phyloP scores from a whole-genome alignment of 257 asterid genomes.

The Ehretia macrophylla region DNA sequence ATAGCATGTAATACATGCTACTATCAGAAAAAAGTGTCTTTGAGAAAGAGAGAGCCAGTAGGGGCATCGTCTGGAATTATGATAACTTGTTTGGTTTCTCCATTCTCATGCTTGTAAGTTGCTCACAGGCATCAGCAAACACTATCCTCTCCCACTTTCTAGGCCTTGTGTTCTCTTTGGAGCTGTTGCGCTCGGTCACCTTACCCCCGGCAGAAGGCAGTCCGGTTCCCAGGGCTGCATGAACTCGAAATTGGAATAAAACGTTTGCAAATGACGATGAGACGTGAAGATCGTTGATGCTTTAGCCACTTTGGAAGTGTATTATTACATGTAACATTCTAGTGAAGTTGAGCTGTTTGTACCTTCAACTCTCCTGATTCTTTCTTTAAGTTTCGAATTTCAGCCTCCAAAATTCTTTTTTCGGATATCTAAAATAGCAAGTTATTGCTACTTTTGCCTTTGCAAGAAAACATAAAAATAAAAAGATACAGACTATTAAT shows the following conservation, averaged over 20 bases:
- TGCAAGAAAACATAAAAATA: too few species aligned
- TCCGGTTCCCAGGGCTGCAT: slow-evolving; percentile 60
- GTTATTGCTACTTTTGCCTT: too few species aligned
- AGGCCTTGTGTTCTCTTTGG: slow-evolving; percentile 79
- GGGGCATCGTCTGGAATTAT: too few species aligned
- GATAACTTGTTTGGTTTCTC: not conserved
- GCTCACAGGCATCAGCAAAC: slow-evolving; percentile 82
- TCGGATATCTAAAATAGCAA: too few species aligned
- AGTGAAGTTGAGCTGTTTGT: not conserved
- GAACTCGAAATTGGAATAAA: slow-evolving; percentile 16
- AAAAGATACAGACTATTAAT: too few species aligned
- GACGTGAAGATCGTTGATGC: not conserved
- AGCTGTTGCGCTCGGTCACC: slow-evolving; percentile 88
- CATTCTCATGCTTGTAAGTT: slow-evolving; percentile 5
- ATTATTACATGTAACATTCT: not conserved
- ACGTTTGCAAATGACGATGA: not conserved
- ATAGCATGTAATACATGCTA: too few species aligned
- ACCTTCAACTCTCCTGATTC: not conserved
- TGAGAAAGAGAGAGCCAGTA: too few species aligned
- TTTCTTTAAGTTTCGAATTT: too few species aligned
- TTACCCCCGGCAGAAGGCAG: slow-evolving; percentile 64
- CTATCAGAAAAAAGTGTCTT: too few species aligned
- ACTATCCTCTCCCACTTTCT: slow-evolving; percentile 87
- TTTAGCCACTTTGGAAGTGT: slow-evolving; percentile 15
- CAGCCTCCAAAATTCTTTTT: too few species aligned